Evolutionary conservation across 2,329 filamentous ascomycete species (phyloP).

Genomic region (Chlorencoelia australis): DNA sequence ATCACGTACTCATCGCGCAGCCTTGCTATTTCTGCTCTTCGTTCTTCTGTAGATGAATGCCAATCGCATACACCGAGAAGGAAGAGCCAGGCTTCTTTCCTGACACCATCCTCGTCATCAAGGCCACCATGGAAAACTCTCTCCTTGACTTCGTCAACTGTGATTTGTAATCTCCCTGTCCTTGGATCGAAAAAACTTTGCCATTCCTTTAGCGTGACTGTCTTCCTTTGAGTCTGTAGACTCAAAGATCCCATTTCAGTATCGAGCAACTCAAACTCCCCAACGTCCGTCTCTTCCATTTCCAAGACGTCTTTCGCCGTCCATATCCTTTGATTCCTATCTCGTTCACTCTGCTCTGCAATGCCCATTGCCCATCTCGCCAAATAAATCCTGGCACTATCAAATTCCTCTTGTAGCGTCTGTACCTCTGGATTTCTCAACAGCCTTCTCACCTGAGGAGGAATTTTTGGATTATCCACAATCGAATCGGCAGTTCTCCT

Average conservation of each 20-base stretch:
- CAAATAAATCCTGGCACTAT: conserved; percentile 88
- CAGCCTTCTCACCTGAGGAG: conserved; percentile 75
- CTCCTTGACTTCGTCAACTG: conserved; percentile 88
- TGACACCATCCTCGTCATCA: conserved; percentile 77
- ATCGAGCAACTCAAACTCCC: conserved; percentile 90
- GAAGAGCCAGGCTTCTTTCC: conserved; percentile 96
- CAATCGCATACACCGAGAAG: conserved; percentile 85
- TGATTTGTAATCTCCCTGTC: conserved; percentile 67
- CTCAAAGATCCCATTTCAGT: conserved; percentile 62
- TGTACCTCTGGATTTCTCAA: conserved; percentile 90
- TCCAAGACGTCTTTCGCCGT: conserved; percentile 87
- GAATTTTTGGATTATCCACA: conserved; percentile 81
- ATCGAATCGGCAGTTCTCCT: conserved; percentile 84
- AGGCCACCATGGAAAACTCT: conserved; percentile 94
- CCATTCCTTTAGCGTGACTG: conserved; percentile 80
- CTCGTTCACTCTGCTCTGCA: conserved; percentile 88
- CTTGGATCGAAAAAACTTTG: conserved; percentile 72
- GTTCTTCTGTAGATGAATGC: conserved; percentile 80
- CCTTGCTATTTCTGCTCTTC: conserved; percentile 72
- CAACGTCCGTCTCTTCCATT: conserved; percentile 88
- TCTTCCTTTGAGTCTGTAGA: conserved; percentile 65
- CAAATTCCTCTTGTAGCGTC: conserved; percentile 91
- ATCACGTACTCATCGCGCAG: conserved; percentile 88
- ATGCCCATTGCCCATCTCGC: conserved; percentile 98
- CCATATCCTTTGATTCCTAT: conserved; percentile 80